A percentile compares a stretch with the other conserved stretches of the same genome.
These are phyloP conservation scores for Suillus clintonianus DNA, from an alignment of 768 basidiomycete genomes.

Conservation along the genomic window DNA sequence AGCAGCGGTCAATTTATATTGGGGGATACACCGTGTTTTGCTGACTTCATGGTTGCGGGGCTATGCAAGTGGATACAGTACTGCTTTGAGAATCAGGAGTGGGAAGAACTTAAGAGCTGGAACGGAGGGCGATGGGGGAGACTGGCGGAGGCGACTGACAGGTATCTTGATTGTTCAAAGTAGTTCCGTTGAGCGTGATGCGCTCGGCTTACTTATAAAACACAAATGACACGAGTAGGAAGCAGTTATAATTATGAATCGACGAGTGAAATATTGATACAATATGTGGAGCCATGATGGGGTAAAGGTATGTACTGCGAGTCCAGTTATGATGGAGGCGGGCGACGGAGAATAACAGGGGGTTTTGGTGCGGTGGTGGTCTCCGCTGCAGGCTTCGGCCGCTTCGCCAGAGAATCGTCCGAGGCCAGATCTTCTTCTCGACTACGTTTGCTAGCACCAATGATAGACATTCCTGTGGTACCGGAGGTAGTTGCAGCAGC, in stretches of 20 bases:
- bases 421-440: constrained; percentile 53
- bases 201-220: neutral
- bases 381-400: constrained; percentile 55
- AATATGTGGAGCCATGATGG: constrained; percentile 3
- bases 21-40: constrained; percentile 18
- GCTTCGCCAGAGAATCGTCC: constrained; percentile 66
- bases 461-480: constrained; percentile 52
- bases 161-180: constrained; percentile 13
- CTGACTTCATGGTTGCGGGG: constrained; percentile 23
- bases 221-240: neutral
- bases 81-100: constrained; percentile 13
- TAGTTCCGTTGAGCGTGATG: neutral
- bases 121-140: constrained; percentile 14
- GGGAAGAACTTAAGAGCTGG: constrained; percentile 5
- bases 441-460: constrained; percentile 65
- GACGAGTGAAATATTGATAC: constrained; percentile 24
- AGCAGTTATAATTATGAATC: neutral
- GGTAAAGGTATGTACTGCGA: neutral
- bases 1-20: constrained; percentile 3
- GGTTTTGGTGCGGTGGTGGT: constrained; percentile 33
- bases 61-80: constrained; percentile 14
- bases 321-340: constrained; percentile 13
- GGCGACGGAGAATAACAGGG: constrained; percentile 35
- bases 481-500: constrained; percentile 29
- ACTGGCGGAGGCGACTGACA: constrained; percentile 18